Evolutionary conservation across 2,329 filamentous ascomycete genomes (phyloP).

Genomic region (Diaporthe capsici): DNA sequence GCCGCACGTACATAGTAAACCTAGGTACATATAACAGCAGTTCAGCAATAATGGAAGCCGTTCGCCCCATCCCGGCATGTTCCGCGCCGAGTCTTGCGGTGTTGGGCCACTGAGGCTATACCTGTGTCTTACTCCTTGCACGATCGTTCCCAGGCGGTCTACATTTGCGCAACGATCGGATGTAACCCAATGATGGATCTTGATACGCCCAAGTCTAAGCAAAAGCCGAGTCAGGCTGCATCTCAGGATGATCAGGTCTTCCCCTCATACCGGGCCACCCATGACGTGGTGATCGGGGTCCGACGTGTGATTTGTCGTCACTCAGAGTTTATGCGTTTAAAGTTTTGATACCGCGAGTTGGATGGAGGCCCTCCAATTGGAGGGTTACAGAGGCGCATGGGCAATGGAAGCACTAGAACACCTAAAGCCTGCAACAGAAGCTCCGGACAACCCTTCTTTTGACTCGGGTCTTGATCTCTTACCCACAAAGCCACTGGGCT

Average conservation of each 20-base stretch:
- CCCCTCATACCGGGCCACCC: slow-evolving; percentile 2
- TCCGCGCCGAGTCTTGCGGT: neutral
- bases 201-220: neutral
- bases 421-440: slow-evolving; percentile 21
- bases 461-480: neutral
- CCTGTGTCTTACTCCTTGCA: neutral
- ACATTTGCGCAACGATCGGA: neutral
- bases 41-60: neutral
- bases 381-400: neutral
- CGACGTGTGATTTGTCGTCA: slow-evolving; percentile 13
- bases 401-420: slow-evolving; percentile 18
- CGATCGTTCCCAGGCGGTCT: neutral
- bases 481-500: neutral
- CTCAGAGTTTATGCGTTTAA: neutral
- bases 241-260: neutral
- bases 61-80: neutral
- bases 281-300: neutral
- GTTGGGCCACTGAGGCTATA: neutral
- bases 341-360: slow-evolving; percentile 13
- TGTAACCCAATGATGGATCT: neutral
- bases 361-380: neutral
- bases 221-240: slow-evolving; percentile 12
- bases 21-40: neutral
- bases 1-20: neutral
- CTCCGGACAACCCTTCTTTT: neutral